Evolutionary conservation across 177 flowering plant species (phyloP), one percentile per base, ranked within the genome.

Genomic region (Telopea speciosissima): DNA sequence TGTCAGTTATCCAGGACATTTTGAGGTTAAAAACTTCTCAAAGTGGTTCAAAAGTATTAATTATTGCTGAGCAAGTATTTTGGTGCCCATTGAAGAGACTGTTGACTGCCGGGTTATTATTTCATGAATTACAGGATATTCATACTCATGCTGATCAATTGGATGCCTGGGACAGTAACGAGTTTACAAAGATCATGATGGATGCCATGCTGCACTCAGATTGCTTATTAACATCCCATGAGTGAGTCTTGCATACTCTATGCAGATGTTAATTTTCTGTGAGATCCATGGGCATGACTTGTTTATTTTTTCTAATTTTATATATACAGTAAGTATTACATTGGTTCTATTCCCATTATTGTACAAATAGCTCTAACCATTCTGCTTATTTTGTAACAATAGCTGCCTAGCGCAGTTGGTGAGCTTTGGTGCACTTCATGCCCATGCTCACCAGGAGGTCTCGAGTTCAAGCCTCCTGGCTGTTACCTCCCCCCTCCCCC

Each of bases 1-100:
- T 89, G 25, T 61, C 80, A 65, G 74, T 77, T 62, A 76, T 89
- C 61, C 71, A 83, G 70, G 78, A 63, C 52, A 87, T 89, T 72
- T 70, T 88, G 72, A 69, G 49, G 68, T 75, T 83, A 66, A 72
- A 36, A 24, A 36, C 60, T 24, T 42, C 62, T 65, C 70, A 68
- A 52, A 66, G 72, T 66, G 76, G 68, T 77, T 75, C 65, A 36
- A 87, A 82, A 72, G 74, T 80, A 59, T 70, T 89, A 74, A 77
- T 89, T 68, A 79, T 87, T 72, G 84, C 89, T 71, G 86, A 86
- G 8, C 70, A 72, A 74, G 74, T 79, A 21, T 81, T 87, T 72
- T 89, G 90, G 90, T 77, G 70, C 67, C 75, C 83, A 21, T 78
- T 89, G 79, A 81, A 83, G 74, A 72, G 69, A 69, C 76, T 84